Percentiles rank a stretch among this genome's conserved stretches.
Conservation (phyloP, 1,284 basidiomycete genomes). For the Sutorius eximius region DNA sequence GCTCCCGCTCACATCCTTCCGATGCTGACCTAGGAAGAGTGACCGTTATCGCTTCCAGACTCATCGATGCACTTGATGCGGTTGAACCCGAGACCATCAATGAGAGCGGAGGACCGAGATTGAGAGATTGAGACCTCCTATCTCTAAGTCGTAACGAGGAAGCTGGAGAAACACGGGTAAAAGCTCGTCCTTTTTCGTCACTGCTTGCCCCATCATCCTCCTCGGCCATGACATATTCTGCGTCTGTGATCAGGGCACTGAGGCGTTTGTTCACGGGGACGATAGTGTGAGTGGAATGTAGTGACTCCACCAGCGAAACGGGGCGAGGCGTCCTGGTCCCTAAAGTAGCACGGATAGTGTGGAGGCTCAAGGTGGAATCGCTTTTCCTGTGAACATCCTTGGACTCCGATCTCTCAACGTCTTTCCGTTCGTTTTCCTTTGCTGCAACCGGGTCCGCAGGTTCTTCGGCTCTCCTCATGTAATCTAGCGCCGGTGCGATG, state of each 20-base stretch:
- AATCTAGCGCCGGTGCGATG: constrained; percentile 37
- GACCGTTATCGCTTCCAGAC: constrained; percentile 33
- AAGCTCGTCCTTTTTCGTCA: constrained; percentile 34
- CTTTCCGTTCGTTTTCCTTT: constrained; percentile 32
- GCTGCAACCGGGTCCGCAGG: constrained; percentile 17
- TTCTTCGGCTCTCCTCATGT: constrained; percentile 35
- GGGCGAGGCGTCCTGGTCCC: constrained; percentile 60
- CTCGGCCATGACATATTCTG: constrained; percentile 55
- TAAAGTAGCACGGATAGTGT: constrained; percentile 60
- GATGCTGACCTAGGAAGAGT: constrained; percentile 32
- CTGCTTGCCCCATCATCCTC: constrained; percentile 45
- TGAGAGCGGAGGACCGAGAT: constrained; percentile 39
- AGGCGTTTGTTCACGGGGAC: constrained; percentile 61
- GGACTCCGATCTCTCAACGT: constrained; percentile 48
- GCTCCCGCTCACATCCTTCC: constrained; percentile 29
- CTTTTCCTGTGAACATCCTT: constrained; percentile 73
- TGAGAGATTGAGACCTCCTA: constrained; percentile 64
- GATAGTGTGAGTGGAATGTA: constrained; percentile 69
- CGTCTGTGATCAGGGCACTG: constrained; percentile 65
- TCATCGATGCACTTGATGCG: constrained; percentile 32
- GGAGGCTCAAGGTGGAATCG: constrained; percentile 71
- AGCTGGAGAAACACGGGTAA: constrained; percentile 27
- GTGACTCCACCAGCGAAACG: constrained; percentile 70
- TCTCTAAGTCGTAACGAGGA: constrained; percentile 44
- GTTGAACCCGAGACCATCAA: constrained; percentile 31